Base-by-base conservation (phyloP, 2,329 filamentous ascomycete species). In the Zalaria obscura region DNA sequence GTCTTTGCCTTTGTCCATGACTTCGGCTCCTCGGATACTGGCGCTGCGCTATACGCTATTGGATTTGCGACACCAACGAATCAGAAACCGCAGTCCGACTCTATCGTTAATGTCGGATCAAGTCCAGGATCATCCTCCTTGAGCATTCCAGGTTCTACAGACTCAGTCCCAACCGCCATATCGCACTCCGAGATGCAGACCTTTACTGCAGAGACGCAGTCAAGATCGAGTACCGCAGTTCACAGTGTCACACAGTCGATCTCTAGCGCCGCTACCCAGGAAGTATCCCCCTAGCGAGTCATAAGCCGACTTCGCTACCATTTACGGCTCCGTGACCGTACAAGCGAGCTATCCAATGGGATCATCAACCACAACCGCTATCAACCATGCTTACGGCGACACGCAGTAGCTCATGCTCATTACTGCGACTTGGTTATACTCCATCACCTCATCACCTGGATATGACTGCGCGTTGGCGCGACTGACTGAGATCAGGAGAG, bases 1-100 rank as follows among this genome's bases (percentile, higher is more conserved):
- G 78, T 88, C 3, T 89, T 91, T 62, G 83, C 84, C 0, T 91
- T 88, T 56, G 70, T 77, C 10, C 80, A 80, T 51, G 35, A 38
- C 25, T 47, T 48, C 32, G 44, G 44, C 25, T 41, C 38, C 4
- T 39, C 38, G 8, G 38, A 27, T 5, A 41, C 46, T 10, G 49
- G 47, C 26, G 48, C 38, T 34, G 40, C 41, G 4, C 43, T 52
- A 8, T 57, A 56, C 37, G 56, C 54, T 4, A 45, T 57, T 26
- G 54, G 54, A n/a, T 49, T 48, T 5, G 45, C 50, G 56, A 33
- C 36, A 51, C 27, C 52, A 52, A 8, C 36, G 44, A 25, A 53
- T 57, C 28, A 46, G 52, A 27, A 53, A 50, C 37, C 32, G 55
- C 5, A 55, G 18, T 18, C 18, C 18, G 18, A 18, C 18, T 18